Conservation (phyloP, 2,329 filamentous ascomycete species). For the Colletotrichum abscissum region DNA sequence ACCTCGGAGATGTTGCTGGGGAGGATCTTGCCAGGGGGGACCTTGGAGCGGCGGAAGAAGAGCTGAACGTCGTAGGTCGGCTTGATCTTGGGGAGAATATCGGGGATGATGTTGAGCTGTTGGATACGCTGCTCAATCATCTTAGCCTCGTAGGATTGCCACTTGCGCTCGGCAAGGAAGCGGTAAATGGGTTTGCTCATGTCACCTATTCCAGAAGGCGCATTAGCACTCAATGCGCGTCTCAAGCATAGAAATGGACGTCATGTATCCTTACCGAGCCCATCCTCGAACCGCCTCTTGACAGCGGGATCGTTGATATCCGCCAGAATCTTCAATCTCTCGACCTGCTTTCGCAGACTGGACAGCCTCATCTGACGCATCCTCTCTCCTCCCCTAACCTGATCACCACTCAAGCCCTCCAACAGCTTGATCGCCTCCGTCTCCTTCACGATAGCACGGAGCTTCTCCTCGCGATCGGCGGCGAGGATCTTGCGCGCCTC, state of each 20-base stretch:
- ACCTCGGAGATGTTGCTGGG: constrained; percentile 79
- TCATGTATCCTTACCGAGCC: constrained; percentile 71
- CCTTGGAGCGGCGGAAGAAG: constrained; percentile 77
- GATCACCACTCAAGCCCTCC: constrained; percentile 66
- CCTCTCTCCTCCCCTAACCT: constrained; percentile 70
- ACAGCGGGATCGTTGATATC: constrained; percentile 96
- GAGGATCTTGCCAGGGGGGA: constrained; percentile 83
- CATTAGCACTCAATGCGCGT: constrained; percentile 13
- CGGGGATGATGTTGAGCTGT: constrained; percentile 89
- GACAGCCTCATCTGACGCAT: constrained; percentile 75
- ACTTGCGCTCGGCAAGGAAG: constrained; percentile 86
- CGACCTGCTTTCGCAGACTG: constrained; percentile 78
- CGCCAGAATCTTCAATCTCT: constrained; percentile 86
- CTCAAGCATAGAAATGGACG: background rate
- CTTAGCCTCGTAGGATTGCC: constrained; percentile 84
- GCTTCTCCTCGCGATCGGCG: constrained; percentile 83
- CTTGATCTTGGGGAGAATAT: constrained; percentile 84
- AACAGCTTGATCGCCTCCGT: constrained; percentile 76
- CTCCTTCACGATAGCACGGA: constrained; percentile 77
- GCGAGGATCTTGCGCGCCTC: constrained; percentile 88
- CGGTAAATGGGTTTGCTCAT: constrained; percentile 98
- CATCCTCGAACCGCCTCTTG: constrained; percentile 94
- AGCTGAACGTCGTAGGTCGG: constrained; percentile 84
- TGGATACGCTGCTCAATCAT: constrained; percentile 86
- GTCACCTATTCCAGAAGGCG: constrained; percentile 69